phyloP scores from a whole-genome alignment of 2,329 filamentous ascomycete species.

The Diaporthe destruens region DNA sequence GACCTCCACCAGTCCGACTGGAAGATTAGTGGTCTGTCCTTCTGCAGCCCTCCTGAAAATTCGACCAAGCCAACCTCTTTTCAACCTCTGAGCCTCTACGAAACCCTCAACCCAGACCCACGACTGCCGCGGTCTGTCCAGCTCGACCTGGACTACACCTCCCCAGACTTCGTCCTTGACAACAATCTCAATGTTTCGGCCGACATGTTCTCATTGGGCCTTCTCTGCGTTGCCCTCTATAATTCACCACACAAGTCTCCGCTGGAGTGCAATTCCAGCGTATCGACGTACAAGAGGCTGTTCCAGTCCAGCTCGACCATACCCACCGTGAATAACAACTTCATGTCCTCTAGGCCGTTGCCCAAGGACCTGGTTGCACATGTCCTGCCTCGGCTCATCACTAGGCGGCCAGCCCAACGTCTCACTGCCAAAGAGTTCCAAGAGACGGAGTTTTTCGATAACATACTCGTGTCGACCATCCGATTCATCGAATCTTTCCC shows the following conservation, averaged over 20 bases:
- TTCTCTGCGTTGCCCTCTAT: conserved; percentile 90
- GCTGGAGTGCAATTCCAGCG: conserved; percentile 82
- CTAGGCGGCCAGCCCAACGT: conserved; percentile 86
- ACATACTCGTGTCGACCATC: conserved; percentile 95
- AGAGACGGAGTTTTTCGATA: conserved; percentile 95
- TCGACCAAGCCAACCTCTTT: conserved; percentile 82
- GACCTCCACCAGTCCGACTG: conserved; percentile 80
- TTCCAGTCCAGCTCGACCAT: conserved; percentile 84
- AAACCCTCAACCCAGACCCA: conserved; percentile 87
- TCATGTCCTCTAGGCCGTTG: conserved; percentile 81
- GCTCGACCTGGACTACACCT: conserved; percentile 91
- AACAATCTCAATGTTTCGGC: conserved; percentile 85
- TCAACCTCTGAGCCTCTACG: conserved; percentile 83
- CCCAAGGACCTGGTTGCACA: conserved; percentile 82
- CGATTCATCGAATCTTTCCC: conserved; percentile 93
- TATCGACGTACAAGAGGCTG: conserved; percentile 86
- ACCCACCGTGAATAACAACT: conserved; percentile 86
- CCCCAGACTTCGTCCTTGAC: conserved; percentile 94
- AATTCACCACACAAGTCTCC: conserved; percentile 94
- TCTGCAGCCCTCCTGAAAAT: conserved; percentile 84
- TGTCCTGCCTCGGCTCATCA: conserved; percentile 88
- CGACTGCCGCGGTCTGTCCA: conserved; percentile 86
- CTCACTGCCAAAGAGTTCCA: conserved; percentile 93
- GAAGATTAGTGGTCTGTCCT: conserved; percentile 96
- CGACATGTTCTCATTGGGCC: conserved; percentile 93